Evolutionary conservation across 306 rosid species (phyloP).

Genomic region (Prunus mume): DNA sequence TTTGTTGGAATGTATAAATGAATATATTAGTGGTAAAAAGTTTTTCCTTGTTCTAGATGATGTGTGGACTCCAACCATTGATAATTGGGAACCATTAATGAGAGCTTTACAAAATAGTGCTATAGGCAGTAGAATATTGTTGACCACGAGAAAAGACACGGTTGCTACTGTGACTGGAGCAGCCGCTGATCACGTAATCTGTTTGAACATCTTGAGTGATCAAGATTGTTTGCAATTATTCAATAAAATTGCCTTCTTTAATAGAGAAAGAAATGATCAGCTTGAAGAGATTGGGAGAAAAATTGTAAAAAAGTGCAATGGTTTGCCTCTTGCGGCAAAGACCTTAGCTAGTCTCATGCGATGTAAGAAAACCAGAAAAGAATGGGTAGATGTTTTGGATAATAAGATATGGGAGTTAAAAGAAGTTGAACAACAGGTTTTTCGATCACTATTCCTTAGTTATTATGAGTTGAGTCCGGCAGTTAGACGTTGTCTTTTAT

Average conservation of each 20-base stretch:
- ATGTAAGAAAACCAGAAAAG: background rate
- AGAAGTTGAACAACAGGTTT: background rate
- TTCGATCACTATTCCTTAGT: background rate
- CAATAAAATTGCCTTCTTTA: background rate
- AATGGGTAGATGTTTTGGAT: background rate
- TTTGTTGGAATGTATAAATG: too few relatives aligned
- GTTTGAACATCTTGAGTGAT: background rate
- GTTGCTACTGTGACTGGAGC: background rate
- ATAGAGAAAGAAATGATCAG: too few relatives aligned
- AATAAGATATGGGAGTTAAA: background rate
- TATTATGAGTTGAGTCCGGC: too few relatives aligned
- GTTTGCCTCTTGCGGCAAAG: background rate
- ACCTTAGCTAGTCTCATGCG: conserved; percentile 8
- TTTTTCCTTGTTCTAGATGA: too few relatives aligned
- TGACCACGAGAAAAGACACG: background rate
- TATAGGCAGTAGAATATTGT: background rate
- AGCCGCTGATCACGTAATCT: background rate
- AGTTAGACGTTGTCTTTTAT: background rate
- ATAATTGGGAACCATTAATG: too few relatives aligned
- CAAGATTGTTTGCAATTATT: background rate
- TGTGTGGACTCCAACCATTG: too few relatives aligned
- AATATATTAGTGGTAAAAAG: too few relatives aligned
- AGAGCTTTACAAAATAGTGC: too few relatives aligned
- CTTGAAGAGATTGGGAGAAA: background rate
- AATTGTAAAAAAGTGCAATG: background rate